Percentiles rank a stretch among this genome's conserved stretches.
Conservation (phyloP, 225 moss, liverwort and hornwort species). For the Marchantia paleacea region DNA sequence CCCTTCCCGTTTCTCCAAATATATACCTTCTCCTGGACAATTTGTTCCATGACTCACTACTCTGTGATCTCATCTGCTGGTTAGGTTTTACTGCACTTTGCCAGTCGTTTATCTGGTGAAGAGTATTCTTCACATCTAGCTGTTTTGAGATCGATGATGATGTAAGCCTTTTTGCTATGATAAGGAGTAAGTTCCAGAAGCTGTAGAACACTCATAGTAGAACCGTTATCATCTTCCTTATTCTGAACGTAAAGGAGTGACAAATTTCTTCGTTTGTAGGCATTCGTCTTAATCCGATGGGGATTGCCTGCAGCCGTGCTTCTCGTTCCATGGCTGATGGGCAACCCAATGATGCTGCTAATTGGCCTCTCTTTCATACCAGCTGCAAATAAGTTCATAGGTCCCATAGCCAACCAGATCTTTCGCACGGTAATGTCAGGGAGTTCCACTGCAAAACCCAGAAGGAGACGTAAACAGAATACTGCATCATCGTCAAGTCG, state of each 20-base stretch:
- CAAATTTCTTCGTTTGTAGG: slow-evolving; percentile 18
- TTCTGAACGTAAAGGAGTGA: no score
- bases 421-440: slow-evolving; percentile 18
- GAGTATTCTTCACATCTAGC: no score
- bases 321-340: slow-evolving; percentile 32
- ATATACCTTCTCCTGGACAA: neutral
- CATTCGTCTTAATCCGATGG: slow-evolving; percentile 33
- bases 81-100: no score
- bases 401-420: slow-evolving; percentile 29
- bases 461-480: slow-evolving; percentile 18
- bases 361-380: slow-evolving; percentile 41
- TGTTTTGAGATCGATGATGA: no score
- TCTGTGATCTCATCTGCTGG: neutral
- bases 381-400: slow-evolving; percentile 24
- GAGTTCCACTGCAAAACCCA: slow-evolving; percentile 9
- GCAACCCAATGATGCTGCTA: slow-evolving; percentile 36
- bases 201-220: no score
- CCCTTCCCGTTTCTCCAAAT: neutral
- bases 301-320: slow-evolving; percentile 43
- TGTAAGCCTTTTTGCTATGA: no score
- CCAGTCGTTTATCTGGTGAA: no score
- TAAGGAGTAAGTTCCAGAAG: no score
- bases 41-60: no score
- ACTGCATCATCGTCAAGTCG: slow-evolving; percentile 18
- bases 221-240: no score